These are phyloP conservation scores for Amyloporia xantha DNA, from an alignment of 768 basidiomycete genomes.

Conservation along the genomic window DNA sequence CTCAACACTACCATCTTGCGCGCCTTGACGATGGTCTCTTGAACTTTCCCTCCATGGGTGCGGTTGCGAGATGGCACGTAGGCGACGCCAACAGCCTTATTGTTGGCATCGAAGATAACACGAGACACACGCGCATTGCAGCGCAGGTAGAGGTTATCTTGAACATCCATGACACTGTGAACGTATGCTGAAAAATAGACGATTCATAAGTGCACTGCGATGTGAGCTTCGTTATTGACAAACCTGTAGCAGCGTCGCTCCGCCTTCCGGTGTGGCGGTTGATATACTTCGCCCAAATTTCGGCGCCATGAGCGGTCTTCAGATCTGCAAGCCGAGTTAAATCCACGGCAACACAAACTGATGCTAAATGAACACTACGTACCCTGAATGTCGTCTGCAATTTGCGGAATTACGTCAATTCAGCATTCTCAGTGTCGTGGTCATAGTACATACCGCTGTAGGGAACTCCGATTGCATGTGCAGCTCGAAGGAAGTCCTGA, in stretches of 20 bases:
- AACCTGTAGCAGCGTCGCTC: constrained; percentile 64
- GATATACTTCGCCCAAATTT: constrained; percentile 76
- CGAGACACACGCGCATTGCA: constrained; percentile 61
- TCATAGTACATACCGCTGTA: constrained; percentile 46
- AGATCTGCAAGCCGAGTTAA: constrained; percentile 46
- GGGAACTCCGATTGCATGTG: constrained; percentile 54
- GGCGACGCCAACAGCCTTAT: constrained; percentile 64
- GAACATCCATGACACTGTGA: constrained; percentile 64
- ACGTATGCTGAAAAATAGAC: constrained; percentile 42
- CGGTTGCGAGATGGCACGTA: constrained; percentile 62
- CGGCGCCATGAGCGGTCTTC: constrained; percentile 51
- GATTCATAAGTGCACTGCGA: neutral
- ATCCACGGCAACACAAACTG: neutral
- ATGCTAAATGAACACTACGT: neutral
- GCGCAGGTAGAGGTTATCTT: constrained; percentile 60
- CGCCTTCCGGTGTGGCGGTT: constrained; percentile 67
- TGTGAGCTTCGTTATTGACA: too few relatives aligned
- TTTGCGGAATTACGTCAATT: neutral
- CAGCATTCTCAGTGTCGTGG: neutral
- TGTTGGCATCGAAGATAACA: constrained; percentile 62
- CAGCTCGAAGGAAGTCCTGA: constrained; percentile 62
- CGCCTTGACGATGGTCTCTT: constrained; percentile 60
- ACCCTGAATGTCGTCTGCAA: constrained; percentile 58
- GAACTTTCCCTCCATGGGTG: constrained; percentile 39
- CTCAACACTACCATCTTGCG: constrained; percentile 63